These are phyloP conservation scores for Fusarium abutilonis DNA, from an alignment of 2,329 filamentous ascomycete species.

Conservation along the genomic window DNA sequence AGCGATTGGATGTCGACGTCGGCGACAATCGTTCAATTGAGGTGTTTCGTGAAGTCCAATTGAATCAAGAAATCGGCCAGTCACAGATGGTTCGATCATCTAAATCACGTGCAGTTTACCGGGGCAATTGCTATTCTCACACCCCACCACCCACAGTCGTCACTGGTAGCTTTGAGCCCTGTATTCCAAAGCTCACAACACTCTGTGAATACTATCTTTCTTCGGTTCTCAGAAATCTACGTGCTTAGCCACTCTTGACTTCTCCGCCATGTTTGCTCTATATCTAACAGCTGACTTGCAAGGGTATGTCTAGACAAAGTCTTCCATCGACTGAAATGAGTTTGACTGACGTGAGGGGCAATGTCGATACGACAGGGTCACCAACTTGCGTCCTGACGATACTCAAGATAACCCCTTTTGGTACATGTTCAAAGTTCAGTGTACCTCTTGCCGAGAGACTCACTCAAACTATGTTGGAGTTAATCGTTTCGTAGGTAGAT, in stretches of 20 bases:
- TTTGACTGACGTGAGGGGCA: slow-evolving; percentile 36
- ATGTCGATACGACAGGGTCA: slow-evolving; percentile 70
- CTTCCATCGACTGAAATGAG: slow-evolving; percentile 1
- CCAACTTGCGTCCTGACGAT: slow-evolving; percentile 86
- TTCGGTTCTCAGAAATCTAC: background rate
- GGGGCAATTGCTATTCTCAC: slow-evolving; percentile 38
- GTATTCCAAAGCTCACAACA: slow-evolving; percentile 11
- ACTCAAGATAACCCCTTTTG: slow-evolving; percentile 85
- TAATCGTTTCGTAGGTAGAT: slow-evolving; percentile 79
- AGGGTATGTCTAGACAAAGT: slow-evolving; percentile 60
- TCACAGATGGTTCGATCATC: slow-evolving; percentile 44
- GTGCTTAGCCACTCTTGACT: background rate
- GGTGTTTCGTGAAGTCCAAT: slow-evolving; percentile 34
- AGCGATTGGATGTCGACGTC: slow-evolving; percentile 21
- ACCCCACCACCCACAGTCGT: slow-evolving; percentile 42
- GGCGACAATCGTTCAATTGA: slow-evolving; percentile 37
- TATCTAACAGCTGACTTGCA: slow-evolving; percentile 73
- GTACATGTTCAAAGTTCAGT: slow-evolving; percentile 98
- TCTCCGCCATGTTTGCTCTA: slow-evolving; percentile 70
- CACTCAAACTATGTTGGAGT: slow-evolving; percentile 89
- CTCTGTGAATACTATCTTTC: background rate
- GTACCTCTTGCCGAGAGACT: slow-evolving; percentile 93
- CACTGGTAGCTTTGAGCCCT: slow-evolving; percentile 13
- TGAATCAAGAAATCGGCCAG: slow-evolving; percentile 39
- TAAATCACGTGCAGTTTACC: slow-evolving; percentile 37